A percentile compares a stretch with the other conserved stretches of the same genome.
These are phyloP conservation scores for Kappamyces sp. DNA, from an alignment of 192 early-diverging fungal genomes.

Conservation along the genomic window DNA sequence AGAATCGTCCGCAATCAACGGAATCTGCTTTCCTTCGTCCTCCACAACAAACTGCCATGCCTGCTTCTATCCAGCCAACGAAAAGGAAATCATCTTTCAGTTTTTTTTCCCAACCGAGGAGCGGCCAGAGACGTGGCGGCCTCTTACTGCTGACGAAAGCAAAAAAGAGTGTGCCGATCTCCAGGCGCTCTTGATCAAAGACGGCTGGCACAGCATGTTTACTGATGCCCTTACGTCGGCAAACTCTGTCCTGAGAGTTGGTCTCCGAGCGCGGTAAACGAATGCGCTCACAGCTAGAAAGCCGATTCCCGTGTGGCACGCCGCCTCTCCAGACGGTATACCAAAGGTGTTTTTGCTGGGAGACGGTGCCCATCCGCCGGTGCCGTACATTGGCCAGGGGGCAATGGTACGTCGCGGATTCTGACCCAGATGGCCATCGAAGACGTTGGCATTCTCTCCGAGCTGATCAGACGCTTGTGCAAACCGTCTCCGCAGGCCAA, in stretches of 20 bases:
- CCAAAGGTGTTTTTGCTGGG: constrained; percentile 22
- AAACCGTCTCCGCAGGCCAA: constrained; percentile 6
- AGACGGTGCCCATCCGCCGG: constrained; percentile 38
- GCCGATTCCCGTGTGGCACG: constrained; percentile 26
- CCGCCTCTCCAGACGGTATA: constrained; percentile 6
- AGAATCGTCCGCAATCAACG: constrained; percentile 3
- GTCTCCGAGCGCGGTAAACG: constrained; percentile 24
- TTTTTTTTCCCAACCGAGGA: constrained; percentile 35
- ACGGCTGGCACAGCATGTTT: constrained; percentile 30
- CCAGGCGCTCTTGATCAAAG: constrained; percentile 8
- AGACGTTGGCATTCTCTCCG: constrained; percentile 18
- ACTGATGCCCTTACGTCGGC: constrained; percentile 24
- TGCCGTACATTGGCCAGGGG: constrained; percentile 39
- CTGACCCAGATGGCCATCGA: constrained; percentile 27
- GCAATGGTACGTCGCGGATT: constrained; percentile 15
- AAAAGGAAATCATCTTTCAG: constrained; percentile 40
- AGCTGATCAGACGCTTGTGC: constrained; percentile 1
- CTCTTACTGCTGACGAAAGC: constrained; percentile 26
- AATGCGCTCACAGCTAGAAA: no score
- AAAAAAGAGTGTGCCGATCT: constrained; percentile 22
- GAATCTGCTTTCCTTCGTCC: constrained; percentile 38
- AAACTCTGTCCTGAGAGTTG: constrained; percentile 28
- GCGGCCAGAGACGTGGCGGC: constrained; percentile 37
- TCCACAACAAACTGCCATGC: constrained; percentile 34
- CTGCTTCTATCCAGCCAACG: constrained; percentile 29